These are phyloP conservation scores for Glebionis coronaria DNA, from an alignment of 129 eudicot genomes.

Conservation along the genomic window DNA sequence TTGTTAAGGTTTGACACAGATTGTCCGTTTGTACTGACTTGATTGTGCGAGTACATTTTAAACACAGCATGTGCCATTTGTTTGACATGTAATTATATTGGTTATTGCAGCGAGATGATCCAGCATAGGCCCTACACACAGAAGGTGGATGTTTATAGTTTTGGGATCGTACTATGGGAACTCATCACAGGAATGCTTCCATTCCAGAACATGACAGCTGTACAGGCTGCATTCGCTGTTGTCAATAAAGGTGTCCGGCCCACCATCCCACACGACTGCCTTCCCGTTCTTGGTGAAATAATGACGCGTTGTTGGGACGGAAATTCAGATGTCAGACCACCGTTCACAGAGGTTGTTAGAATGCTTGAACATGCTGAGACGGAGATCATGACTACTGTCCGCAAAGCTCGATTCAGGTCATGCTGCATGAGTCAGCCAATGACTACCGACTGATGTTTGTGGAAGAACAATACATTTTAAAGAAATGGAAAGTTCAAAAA, in stretches of 20 bases:
- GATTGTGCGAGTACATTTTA: no score
- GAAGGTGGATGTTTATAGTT: constrained; percentile 91
- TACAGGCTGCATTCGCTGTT: constrained; percentile 96
- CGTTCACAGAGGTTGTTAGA: constrained; percentile 66
- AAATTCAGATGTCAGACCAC: constrained; percentile 77
- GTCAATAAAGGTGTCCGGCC: constrained; percentile 96
- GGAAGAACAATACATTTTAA: constrained; percentile 18
- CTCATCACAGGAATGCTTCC: constrained; percentile 96
- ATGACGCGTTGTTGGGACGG: constrained; percentile 97
- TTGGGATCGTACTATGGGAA: constrained; percentile 97
- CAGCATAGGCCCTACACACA: constrained; percentile 97
- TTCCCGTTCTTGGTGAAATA: constrained; percentile 78
- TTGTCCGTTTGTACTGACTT: no score
- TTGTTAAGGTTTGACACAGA: no score
- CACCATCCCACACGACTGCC: constrained; percentile 73
- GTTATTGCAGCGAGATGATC: constrained; percentile 83
- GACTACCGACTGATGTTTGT: constrained; percentile 67
- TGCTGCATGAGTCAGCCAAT: constrained; percentile 92
- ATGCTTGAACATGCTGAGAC: constrained; percentile 91
- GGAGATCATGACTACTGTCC: constrained; percentile 79
- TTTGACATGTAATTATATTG: neutral
- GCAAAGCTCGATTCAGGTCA: constrained; percentile 97
- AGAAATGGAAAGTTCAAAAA: constrained; percentile 12
- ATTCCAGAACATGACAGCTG: constrained; percentile 95
- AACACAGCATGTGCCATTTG: no score